Conservation (phyloP, 805 yeast species). For the Kurtzmaniella cleridarum region DNA sequence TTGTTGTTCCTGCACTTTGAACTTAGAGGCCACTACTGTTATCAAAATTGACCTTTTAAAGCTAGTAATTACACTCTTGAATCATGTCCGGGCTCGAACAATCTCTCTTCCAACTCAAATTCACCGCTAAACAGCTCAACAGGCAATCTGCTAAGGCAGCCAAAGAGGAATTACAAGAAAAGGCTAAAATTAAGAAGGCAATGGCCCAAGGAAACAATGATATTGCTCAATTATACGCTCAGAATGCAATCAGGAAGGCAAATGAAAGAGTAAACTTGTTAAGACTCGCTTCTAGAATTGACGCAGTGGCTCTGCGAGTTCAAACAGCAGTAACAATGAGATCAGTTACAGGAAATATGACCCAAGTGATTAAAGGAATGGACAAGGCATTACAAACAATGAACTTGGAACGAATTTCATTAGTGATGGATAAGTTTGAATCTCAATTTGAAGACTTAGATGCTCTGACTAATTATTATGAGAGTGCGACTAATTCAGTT, state of each 20-base stretch:
- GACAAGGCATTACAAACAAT: conserved; percentile 91
- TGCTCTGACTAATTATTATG: conserved; percentile 89
- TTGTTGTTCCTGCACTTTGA: too few species aligned
- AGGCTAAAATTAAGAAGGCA: conserved; percentile 85
- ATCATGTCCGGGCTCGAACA: conserved; percentile 39
- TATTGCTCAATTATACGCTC: conserved; percentile 90
- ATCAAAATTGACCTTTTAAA: too few species aligned
- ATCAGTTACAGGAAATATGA: conserved; percentile 90
- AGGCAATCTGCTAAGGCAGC: conserved; percentile 88
- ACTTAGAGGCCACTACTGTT: too few species aligned
- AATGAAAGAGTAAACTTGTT: conserved; percentile 80
- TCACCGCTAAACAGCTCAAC: conserved; percentile 89
- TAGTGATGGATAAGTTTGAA: conserved; percentile 97
- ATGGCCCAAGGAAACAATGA: conserved; percentile 81
- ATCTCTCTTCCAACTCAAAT: conserved; percentile 64
- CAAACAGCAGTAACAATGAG: conserved; percentile 99
- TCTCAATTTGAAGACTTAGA: conserved; percentile 94
- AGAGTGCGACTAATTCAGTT: conserved; percentile 80
- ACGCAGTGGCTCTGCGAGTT: conserved; percentile 92
- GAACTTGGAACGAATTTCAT: conserved; percentile 88
- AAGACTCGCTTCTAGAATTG: conserved; percentile 82
- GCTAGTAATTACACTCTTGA: too few species aligned
- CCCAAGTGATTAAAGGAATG: conserved; percentile 90
- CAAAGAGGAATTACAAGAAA: conserved; percentile 83
- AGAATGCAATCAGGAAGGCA: conserved; percentile 88